Conservation (phyloP, 2,329 filamentous ascomycete genomes). For the Fusarium mexicanum region DNA sequence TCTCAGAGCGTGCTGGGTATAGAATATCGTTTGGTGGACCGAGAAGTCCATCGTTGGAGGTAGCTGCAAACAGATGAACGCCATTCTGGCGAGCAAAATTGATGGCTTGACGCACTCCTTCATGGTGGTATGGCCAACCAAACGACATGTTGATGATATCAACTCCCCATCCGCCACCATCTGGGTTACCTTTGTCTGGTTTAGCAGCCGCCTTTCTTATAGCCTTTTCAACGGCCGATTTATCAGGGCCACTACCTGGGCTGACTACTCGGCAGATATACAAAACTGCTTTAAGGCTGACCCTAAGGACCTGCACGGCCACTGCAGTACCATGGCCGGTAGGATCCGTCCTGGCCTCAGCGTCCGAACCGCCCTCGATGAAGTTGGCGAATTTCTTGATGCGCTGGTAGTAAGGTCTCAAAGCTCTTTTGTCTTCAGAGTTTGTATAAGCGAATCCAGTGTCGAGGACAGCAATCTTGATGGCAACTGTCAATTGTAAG, state of each 20-base stretch:
- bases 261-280: not conserved
- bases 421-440: not conserved
- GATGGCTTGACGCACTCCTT: not conserved
- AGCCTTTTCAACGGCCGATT: not conserved
- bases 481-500: rapidly evolving
- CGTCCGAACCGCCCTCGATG: not conserved
- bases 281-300: not conserved
- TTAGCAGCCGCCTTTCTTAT: not conserved
- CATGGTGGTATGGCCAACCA: not conserved
- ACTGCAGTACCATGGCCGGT: not conserved
- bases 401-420: not conserved
- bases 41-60: not conserved
- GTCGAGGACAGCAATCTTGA: not conserved
- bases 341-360: not conserved
- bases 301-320: not conserved
- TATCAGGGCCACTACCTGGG: not conserved
- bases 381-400: not conserved
- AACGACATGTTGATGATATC: not conserved
- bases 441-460: not conserved
- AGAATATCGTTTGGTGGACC: not conserved
- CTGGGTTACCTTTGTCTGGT: not conserved
- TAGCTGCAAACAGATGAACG: not conserved
- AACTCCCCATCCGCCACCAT: not conserved
- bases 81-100: not conserved
- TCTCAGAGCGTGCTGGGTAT: not conserved